Conservation (phyloP, 83 land plant species). For the Picea engelmannii region DNA sequence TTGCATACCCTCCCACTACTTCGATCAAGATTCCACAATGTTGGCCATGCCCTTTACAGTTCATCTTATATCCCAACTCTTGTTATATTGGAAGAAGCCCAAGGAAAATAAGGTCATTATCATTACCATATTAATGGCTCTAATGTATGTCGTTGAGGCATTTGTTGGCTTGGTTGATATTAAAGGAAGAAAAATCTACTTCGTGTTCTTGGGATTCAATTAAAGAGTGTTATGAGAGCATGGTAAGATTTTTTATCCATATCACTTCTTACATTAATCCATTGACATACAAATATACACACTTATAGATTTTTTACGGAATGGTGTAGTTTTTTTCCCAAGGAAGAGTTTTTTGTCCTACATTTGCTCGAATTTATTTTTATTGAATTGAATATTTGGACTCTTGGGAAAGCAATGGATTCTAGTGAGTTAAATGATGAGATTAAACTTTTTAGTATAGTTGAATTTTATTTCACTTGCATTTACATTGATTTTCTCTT, state of each 20-base stretch:
- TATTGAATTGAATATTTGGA: background rate
- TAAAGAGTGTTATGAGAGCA: slow-evolving; percentile 96
- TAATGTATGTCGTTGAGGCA: slow-evolving; percentile 80
- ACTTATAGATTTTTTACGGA: background rate
- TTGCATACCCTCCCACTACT: slow-evolving; percentile 50
- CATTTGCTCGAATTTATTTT: background rate
- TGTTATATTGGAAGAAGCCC: slow-evolving; percentile 96
- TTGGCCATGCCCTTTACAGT: slow-evolving; percentile 75
- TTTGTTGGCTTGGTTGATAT: slow-evolving; percentile 85
- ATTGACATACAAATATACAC: background rate
- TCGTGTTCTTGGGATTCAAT: slow-evolving; percentile 79
- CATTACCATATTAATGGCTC: slow-evolving; percentile 92
- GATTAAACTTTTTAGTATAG: background rate
- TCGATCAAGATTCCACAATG: slow-evolving; percentile 57
- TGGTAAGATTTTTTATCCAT: slow-evolving; percentile 50
- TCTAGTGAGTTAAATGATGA: background rate
- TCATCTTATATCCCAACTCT: slow-evolving; percentile 79
- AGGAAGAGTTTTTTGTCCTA: background rate
- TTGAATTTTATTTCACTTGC: background rate
- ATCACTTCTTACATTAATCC: background rate
- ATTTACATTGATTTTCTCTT: background rate
- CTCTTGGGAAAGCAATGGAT: background rate
- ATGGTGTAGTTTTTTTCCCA: background rate
- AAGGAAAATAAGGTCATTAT: slow-evolving; percentile 90
- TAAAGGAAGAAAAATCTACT: slow-evolving; percentile 71